Evolutionary conservation across 2,329 filamentous ascomycete genomes (phyloP).

Genomic region (Colletotrichum endophyticum): DNA sequence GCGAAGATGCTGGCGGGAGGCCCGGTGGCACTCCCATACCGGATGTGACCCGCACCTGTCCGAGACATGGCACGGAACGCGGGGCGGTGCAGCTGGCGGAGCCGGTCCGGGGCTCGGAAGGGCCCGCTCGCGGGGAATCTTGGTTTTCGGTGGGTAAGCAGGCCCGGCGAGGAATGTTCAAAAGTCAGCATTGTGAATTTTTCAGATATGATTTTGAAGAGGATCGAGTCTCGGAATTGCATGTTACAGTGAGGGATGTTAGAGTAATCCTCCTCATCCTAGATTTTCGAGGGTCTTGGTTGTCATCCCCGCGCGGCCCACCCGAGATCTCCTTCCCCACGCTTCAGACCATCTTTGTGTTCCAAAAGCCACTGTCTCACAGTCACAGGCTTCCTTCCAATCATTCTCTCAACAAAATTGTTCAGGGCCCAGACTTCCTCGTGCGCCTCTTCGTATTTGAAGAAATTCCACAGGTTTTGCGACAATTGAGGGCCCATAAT

Average conservation of each 20-base stretch:
- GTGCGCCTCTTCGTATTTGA: background rate
- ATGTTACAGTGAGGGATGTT: too few relatives aligned
- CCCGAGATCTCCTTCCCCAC: background rate
- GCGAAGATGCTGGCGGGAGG: background rate
- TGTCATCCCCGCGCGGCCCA: background rate
- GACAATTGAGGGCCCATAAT: background rate
- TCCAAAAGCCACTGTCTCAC: background rate
- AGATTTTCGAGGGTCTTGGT: background rate
- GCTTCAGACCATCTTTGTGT: background rate
- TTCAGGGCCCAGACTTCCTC: background rate
- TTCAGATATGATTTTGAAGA: too few relatives aligned
- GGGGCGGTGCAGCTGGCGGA: background rate
- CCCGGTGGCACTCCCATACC: background rate
- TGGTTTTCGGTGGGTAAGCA: rapidly evolving
- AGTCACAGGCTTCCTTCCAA: background rate
- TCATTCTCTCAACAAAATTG: background rate
- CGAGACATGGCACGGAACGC: background rate
- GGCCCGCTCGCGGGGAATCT: rapidly evolving
- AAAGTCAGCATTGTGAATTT: too few relatives aligned
- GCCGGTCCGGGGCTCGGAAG: background rate
- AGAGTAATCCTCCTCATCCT: background rate
- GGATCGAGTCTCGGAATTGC: too few relatives aligned
- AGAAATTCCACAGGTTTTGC: background rate
- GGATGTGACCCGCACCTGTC: background rate
- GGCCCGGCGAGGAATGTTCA: background rate